Conservation (phyloP, 257 asterid genomes). For the Agastache rugosa region DNA sequence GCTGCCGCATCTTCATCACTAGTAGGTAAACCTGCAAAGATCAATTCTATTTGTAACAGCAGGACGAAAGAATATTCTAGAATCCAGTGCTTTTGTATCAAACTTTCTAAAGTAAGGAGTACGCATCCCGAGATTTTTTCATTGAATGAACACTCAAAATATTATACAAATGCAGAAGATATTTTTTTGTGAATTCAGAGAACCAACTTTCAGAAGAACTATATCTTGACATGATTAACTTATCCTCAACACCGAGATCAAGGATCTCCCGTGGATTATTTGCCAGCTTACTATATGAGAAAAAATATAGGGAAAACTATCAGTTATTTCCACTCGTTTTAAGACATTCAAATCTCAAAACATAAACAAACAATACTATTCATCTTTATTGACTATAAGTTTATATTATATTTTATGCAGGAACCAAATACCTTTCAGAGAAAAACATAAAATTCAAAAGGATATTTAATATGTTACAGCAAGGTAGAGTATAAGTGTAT, state of each 20-base stretch:
- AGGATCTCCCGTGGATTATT: not conserved
- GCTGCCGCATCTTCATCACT: constrained; percentile 71
- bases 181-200: constrained; percentile 1
- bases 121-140: not conserved
- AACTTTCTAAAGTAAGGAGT: not conserved
- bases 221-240: not conserved
- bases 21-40: constrained; percentile 64
- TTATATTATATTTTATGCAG: not conserved
- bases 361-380: not conserved
- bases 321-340: not conserved
- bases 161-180: not conserved
- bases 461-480: too few relatives aligned
- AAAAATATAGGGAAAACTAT: not conserved
- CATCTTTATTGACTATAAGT: not conserved
- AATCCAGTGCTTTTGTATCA: constrained; percentile 1
- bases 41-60: constrained; percentile 20
- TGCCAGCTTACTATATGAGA: not conserved
- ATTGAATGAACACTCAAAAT: not conserved
- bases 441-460: too few relatives aligned
- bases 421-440: not conserved
- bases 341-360: not conserved
- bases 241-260: not conserved
- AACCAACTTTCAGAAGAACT: not conserved
- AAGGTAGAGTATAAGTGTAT: not conserved
- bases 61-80: constrained; percentile 4